A percentile compares a stretch with the other conserved stretches of the same genome.
Conservation (phyloP, 1,284 basidiomycete species). For the Golubevia pallescens region DNA sequence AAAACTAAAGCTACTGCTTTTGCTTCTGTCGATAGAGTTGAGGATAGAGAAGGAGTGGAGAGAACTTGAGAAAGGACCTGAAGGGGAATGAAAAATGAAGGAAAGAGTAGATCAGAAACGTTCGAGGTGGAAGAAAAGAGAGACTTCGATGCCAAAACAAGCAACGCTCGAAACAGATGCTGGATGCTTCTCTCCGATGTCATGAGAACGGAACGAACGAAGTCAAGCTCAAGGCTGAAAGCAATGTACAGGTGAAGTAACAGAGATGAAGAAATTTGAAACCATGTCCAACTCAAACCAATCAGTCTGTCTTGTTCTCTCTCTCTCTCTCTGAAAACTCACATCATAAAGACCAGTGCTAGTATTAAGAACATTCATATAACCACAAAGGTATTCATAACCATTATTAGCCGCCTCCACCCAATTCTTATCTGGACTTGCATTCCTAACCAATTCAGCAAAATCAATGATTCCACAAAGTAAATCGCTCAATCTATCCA, state of each 20-base stretch:
- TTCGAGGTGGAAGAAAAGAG: slow-evolving; percentile 17
- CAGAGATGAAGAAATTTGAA: neutral
- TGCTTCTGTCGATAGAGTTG: slow-evolving; percentile 60
- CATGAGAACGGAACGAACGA: too few relatives aligned
- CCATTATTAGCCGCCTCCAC: slow-evolving; percentile 81
- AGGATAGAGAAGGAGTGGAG: slow-evolving; percentile 42
- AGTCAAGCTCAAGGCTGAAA: too few relatives aligned
- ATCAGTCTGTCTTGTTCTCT: slow-evolving; percentile 9
- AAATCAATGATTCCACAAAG: slow-evolving; percentile 95
- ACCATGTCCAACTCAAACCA: neutral
- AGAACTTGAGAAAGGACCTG: slow-evolving; percentile 65
- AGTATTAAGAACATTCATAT: slow-evolving; percentile 97
- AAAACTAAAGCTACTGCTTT: slow-evolving; percentile 81
- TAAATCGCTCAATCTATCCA: slow-evolving; percentile 92
- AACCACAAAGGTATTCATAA: slow-evolving; percentile 90
- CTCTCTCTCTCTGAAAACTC: slow-evolving; percentile 29
- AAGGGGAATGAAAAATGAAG: slow-evolving; percentile 25
- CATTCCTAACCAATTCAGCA: slow-evolving; percentile 89
- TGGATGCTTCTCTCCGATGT: too few relatives aligned
- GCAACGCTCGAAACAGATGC: too few relatives aligned
- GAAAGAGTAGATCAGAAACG: slow-evolving; percentile 36
- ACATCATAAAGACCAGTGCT: slow-evolving; percentile 90
- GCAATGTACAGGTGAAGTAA: too few relatives aligned
- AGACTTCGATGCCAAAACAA: neutral
- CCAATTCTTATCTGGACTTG: slow-evolving; percentile 86